These are phyloP conservation scores for Aspergillus flavus DNA, from an alignment of 2,329 filamentous ascomycete species.

Conservation along the genomic window DNA sequence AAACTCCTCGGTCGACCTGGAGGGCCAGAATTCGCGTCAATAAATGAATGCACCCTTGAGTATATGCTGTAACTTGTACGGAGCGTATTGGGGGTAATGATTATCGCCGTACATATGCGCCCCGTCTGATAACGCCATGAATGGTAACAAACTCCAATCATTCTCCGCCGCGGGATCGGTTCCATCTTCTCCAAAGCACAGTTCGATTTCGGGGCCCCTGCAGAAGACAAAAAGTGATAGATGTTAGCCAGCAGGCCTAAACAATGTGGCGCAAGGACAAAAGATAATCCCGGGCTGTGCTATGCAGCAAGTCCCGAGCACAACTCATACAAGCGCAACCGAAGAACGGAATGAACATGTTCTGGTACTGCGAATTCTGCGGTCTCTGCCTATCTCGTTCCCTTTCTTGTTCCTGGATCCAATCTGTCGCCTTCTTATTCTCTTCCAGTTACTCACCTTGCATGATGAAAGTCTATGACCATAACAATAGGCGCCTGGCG, in stretches of 20 bases:
- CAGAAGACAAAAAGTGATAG: not conserved
- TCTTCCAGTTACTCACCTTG: conserved; percentile 46
- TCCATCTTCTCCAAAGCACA: conserved; percentile 81
- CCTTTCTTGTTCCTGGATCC: conserved; percentile 1
- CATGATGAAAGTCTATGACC: conserved; percentile 84
- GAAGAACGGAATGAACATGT: not conserved
- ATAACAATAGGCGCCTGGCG: conserved; percentile 67
- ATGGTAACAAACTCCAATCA: conserved; percentile 88
- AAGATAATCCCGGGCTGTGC: not conserved
- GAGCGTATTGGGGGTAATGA: not conserved
- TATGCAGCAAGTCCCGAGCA: not conserved
- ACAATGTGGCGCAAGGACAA: not conserved
- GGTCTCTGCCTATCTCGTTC: not conserved
- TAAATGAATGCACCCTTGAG: conserved; percentile 9
- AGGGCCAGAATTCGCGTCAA: conserved; percentile 13
- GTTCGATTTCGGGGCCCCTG: conserved; percentile 88
- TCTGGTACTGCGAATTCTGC: not conserved
- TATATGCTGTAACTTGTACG: not conserved
- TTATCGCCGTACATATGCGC: conserved; percentile 74
- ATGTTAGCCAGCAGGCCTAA: not conserved
- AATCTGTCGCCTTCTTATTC: not conserved
- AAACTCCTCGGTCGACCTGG: conserved; percentile 87
- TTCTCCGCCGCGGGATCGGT: conserved; percentile 78
- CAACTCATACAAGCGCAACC: not conserved
- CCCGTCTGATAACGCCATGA: conserved; percentile 95